phyloP scores from a whole-genome alignment of 352 stramenopile genomes.

The Globisporangium ultimum region DNA sequence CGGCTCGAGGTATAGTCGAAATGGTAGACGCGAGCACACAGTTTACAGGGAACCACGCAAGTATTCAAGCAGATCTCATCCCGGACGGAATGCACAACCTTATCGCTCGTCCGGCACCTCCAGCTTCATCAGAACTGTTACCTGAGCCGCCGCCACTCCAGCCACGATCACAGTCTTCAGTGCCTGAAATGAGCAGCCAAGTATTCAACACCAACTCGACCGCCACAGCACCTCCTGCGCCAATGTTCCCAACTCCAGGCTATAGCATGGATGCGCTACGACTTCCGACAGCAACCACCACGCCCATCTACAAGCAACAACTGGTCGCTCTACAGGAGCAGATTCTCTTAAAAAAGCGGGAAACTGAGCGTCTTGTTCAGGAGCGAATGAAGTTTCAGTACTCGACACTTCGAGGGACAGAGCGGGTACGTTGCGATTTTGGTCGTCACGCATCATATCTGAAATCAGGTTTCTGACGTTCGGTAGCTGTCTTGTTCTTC shows the following conservation, averaged over 20 bases:
- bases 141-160: background rate
- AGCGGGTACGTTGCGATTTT: constrained; percentile 32
- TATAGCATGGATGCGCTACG: constrained; percentile 38
- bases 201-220: background rate
- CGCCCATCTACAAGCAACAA: constrained; percentile 71
- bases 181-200: background rate
- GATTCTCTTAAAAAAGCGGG: constrained; percentile 62
- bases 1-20: constrained; percentile 20
- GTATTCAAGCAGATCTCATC: constrained; percentile 59
- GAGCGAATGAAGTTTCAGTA: constrained; percentile 63
- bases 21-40: constrained; percentile 69
- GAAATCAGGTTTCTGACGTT: background rate
- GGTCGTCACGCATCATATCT: background rate
- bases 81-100: constrained; percentile 55
- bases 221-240: background rate
- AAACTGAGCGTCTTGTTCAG: constrained; percentile 56
- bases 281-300: constrained; percentile 27
- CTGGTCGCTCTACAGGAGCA: constrained; percentile 54
- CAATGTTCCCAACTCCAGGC: constrained; percentile 4
- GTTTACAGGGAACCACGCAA: constrained; percentile 71
- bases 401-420: constrained; percentile 44
- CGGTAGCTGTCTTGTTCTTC: constrained; percentile 4
- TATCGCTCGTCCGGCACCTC: background rate
- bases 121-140: background rate
- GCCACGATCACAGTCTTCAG: background rate